These are phyloP conservation scores for Platanthera guangdongensis DNA, from an alignment of 106 monocot species.

Conservation along the genomic window DNA sequence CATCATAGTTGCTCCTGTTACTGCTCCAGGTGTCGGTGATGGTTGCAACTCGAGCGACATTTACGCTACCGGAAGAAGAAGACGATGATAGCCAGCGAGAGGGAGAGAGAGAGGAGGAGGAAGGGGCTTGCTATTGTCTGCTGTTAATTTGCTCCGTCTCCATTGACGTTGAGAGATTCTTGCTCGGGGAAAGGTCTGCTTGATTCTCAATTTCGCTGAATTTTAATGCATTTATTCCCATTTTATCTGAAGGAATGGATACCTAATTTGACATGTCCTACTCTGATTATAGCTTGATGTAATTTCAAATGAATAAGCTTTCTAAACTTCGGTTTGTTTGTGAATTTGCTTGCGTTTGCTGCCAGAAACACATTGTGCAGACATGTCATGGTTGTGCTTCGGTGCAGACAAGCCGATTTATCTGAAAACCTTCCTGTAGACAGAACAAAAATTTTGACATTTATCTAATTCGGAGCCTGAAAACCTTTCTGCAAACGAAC, in stretches of 20 bases:
- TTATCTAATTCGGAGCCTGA: too few relatives aligned
- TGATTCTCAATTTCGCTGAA: background rate
- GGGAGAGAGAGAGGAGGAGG: too few relatives aligned
- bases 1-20: too few relatives aligned
- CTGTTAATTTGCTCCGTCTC: constrained; percentile 18
- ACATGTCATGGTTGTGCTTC: constrained; percentile 49
- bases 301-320: background rate
- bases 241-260: background rate
- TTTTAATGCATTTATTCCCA: background rate
- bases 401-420: constrained; percentile 8
- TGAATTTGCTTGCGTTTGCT: background rate
- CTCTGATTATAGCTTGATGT: too few relatives aligned
- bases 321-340: background rate
- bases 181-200: constrained; percentile 32
- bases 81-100: background rate
- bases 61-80: background rate
- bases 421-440: too few relatives aligned
- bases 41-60: background rate
- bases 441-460: too few relatives aligned
- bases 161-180: constrained; percentile 35
- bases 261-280: background rate
- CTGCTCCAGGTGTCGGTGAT: background rate
- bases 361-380: constrained; percentile 61
- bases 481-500: too few relatives aligned
- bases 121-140: too few relatives aligned